Conservation (phyloP, 805 yeast species). For the Ogataea trehaloabstinens region DNA sequence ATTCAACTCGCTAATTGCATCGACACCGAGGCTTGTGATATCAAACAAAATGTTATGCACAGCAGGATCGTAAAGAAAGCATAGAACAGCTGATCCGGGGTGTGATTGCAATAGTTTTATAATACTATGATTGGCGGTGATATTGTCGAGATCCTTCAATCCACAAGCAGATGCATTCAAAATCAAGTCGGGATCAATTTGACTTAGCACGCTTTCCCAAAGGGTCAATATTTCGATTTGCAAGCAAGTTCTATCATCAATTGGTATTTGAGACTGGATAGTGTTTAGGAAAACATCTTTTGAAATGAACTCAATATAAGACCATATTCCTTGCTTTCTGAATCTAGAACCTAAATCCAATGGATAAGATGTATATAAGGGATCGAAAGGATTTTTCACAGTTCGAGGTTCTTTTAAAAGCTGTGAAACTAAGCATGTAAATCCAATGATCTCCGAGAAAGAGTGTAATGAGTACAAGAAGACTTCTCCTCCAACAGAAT, state of each 20-base stretch:
- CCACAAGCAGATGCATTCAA: conserved; percentile 49
- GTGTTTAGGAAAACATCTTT: conserved; percentile 62
- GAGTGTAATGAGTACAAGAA: conserved; percentile 47
- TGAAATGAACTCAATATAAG: conserved; percentile 74
- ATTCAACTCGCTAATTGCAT: conserved; percentile 43
- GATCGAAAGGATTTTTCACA: conserved; percentile 36
- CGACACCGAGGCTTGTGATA: conserved; percentile 59
- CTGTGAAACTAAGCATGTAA: conserved; percentile 50
- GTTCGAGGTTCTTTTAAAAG: conserved; percentile 30
- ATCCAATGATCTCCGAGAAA: conserved; percentile 58
- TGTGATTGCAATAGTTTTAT: conserved; percentile 56
- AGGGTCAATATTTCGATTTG: conserved; percentile 55
- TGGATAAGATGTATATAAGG: conserved; percentile 52
- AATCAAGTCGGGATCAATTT: conserved; percentile 53
- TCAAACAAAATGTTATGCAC: conserved; percentile 56
- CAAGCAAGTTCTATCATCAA: conserved; percentile 39
- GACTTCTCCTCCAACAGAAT: conserved; percentile 36
- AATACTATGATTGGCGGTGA: conserved; percentile 45
- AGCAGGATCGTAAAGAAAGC: conserved; percentile 58
- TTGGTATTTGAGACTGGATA: conserved; percentile 35
- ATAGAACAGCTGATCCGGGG: conserved; percentile 66
- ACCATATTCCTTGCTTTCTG: conserved; percentile 71
- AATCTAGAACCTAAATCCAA: conserved; percentile 56
- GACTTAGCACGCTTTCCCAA: conserved; percentile 43
- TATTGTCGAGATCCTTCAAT: conserved; percentile 43